Conservation (phyloP, 805 yeast species). For the Saturnispora gosingensis region DNA sequence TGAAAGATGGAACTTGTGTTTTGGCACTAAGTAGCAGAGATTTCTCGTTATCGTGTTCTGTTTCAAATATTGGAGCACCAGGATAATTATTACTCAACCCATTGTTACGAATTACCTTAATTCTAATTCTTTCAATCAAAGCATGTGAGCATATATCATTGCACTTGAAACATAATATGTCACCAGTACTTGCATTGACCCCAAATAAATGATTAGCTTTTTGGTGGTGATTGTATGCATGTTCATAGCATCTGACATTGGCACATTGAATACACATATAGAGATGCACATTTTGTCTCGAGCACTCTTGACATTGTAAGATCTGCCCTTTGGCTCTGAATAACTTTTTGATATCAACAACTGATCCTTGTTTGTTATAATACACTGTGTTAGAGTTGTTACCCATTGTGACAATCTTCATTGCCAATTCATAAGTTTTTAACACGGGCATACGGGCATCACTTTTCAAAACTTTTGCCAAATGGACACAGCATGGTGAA, state of each 20-base stretch:
- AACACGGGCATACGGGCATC: constrained; percentile 41
- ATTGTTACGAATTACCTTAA: constrained; percentile 19
- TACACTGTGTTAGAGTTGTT: constrained; percentile 12
- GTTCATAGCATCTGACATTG: constrained; percentile 61
- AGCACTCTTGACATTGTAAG: constrained; percentile 44
- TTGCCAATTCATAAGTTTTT: constrained; percentile 42
- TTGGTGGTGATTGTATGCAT: constrained; percentile 40
- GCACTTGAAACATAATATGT: constrained; percentile 74
- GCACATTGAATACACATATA: constrained; percentile 74
- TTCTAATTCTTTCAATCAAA: constrained; percentile 44
- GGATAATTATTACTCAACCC: constrained; percentile 18
- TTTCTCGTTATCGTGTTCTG: constrained; percentile 21
- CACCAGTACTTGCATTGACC: constrained; percentile 59
- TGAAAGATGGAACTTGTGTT: constrained; percentile 36
- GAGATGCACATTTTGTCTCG: constrained; percentile 17
- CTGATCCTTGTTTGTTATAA: constrained; percentile 30
- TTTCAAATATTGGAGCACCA: constrained; percentile 26
- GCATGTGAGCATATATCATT: constrained; percentile 59
- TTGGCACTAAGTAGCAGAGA: constrained; percentile 23
- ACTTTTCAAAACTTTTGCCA: constrained; percentile 38
- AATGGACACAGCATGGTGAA: constrained; percentile 42
- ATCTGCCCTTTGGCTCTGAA: constrained; percentile 34
- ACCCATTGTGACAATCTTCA: constrained; percentile 31
- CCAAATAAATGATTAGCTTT: constrained; percentile 41
- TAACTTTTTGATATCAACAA: constrained; percentile 30